Percentiles rank a stretch among this genome's conserved stretches.
These are phyloP conservation scores for Talaromyces pinophilus DNA, from an alignment of 2,329 filamentous ascomycete species.

Conservation along the genomic window DNA sequence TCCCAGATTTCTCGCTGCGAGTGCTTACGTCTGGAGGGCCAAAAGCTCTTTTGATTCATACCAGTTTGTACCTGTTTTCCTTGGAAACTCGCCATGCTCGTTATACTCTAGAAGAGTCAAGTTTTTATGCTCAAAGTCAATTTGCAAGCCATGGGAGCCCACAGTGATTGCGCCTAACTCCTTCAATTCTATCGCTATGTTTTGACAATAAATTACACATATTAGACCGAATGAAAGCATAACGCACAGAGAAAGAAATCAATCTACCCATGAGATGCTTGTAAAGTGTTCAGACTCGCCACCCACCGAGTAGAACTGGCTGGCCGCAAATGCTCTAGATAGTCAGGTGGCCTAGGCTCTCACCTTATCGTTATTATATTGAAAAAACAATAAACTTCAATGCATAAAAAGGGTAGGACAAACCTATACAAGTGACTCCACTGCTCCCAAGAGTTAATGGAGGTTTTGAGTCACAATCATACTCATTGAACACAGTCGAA, in stretches of 20 bases:
- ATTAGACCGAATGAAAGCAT: not conserved
- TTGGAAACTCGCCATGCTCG: not conserved
- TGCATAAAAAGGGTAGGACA: too few relatives aligned
- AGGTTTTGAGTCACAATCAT: too few relatives aligned
- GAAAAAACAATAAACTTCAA: too few relatives aligned
- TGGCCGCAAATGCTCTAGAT: too few relatives aligned
- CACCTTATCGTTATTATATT: too few relatives aligned
- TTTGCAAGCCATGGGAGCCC: not conserved
- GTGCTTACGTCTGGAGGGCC: not conserved
- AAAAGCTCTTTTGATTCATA: not conserved
- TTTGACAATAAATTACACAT: not conserved
- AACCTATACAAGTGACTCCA: too few relatives aligned
- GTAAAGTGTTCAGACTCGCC: too few relatives aligned
- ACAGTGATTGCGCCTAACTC: not conserved
- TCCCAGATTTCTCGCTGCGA: not conserved
- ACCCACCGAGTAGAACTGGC: too few relatives aligned
- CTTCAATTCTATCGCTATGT: not conserved
- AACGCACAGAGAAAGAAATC: not conserved
- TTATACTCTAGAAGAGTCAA: not conserved
- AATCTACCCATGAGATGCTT: not conserved
- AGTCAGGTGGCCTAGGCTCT: too few relatives aligned
- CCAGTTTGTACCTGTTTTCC: not conserved
- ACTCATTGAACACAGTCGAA: too few relatives aligned
- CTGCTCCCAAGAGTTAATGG: too few relatives aligned
- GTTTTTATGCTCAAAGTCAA: not conserved